These are phyloP conservation scores for Hylodesmum podocarpum DNA, from an alignment of 306 rosid genomes.

Conservation along the genomic window DNA sequence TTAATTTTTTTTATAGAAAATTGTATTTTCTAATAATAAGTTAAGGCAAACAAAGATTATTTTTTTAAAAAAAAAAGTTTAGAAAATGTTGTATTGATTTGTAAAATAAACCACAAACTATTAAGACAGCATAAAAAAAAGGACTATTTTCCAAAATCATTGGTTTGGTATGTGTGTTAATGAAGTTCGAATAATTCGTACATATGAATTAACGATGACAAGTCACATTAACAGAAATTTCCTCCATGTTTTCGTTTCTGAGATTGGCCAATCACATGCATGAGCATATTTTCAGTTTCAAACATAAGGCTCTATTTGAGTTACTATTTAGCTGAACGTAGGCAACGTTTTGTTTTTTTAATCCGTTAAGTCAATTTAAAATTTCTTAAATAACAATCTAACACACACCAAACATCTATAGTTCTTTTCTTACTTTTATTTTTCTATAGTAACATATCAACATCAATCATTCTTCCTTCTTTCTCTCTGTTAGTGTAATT, in stretches of 20 bases:
- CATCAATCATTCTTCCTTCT: too few species aligned
- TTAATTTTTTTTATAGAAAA: neutral
- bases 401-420: too few species aligned
- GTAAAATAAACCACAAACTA: neutral
- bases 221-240: neutral
- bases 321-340: too few species aligned
- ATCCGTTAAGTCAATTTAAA: too few species aligned
- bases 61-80: neutral
- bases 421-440: too few species aligned
- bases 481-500: too few species aligned
- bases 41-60: neutral
- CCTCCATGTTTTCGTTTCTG: constrained; percentile 16
- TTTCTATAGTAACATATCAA: too few species aligned
- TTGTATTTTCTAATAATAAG: neutral
- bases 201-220: neutral
- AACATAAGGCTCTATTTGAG: too few species aligned
- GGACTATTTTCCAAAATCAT: neutral
- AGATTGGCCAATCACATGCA: constrained; percentile 37
- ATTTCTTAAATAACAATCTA: too few species aligned
- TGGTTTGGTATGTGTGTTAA: neutral
- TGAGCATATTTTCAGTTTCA: too few species aligned
- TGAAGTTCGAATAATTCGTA: neutral
- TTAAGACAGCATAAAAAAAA: neutral
- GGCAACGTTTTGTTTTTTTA: too few species aligned
- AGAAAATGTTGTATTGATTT: neutral